Evolutionary conservation across 225 moss, liverwort and hornwort genomes (phyloP).

Genomic region (Bryoerythrophyllum caledonicum): DNA sequence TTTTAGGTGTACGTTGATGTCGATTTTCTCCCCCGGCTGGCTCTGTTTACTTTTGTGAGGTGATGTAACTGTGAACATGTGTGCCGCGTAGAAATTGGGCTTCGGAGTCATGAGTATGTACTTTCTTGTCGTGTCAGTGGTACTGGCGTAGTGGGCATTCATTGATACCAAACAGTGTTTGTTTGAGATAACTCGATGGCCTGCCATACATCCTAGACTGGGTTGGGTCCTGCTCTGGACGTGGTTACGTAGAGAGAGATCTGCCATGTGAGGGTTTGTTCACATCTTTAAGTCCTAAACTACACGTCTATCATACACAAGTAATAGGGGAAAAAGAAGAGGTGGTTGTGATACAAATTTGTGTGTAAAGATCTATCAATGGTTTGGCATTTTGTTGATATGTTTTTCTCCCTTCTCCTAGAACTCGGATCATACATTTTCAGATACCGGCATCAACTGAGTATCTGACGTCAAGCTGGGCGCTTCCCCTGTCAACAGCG

Average conservation of each 20-base stretch:
- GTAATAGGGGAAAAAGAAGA: not conserved
- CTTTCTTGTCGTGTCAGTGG: conserved; percentile 36
- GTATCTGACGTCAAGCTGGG: conserved; percentile 28
- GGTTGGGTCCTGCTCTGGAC: conserved; percentile 16
- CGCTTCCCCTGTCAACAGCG: conserved; percentile 23
- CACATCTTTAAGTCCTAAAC: conserved; percentile 2
- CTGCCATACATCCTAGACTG: conserved; percentile 6
- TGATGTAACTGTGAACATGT: conserved; percentile 6
- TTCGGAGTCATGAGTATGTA: conserved; percentile 20
- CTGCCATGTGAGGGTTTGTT: not conserved
- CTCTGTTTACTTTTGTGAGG: conserved; percentile 11
- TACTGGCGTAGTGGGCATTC: conserved; percentile 34
- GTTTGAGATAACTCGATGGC: conserved; percentile 35
- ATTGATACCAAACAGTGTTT: conserved; percentile 27
- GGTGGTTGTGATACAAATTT: conserved; percentile 19
- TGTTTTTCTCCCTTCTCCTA: not conserved
- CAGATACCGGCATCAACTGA: conserved; percentile 30
- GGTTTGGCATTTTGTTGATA: not conserved
- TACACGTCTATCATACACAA: conserved; percentile 21
- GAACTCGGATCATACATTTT: conserved; percentile 32
- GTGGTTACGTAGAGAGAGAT: conserved; percentile 18
- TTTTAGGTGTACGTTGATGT: conserved; percentile 24
- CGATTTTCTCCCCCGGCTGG: conserved; percentile 21
- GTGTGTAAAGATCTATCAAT: conserved; percentile 17
- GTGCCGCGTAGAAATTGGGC: conserved; percentile 22